Conservation (phyloP, 208 protist species). For the Crithidia acanthocephali region DNA sequence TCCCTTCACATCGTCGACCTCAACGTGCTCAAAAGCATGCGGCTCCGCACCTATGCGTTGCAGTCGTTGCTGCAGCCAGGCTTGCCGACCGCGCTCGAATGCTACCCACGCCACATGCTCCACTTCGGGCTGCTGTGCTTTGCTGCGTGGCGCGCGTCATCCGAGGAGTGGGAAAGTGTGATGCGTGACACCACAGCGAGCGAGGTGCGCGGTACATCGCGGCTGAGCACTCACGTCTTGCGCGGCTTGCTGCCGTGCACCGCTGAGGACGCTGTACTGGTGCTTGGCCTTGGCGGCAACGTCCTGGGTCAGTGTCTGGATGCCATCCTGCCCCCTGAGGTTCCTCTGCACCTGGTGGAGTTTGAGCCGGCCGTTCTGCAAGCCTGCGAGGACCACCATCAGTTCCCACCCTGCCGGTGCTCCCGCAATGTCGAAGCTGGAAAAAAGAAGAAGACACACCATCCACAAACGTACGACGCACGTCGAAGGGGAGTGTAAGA, state of each 20-base stretch:
- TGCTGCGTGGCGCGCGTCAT: slow-evolving; percentile 45
- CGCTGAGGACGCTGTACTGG: slow-evolving; percentile 47
- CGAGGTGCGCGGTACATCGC: neutral
- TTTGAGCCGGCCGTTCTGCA: slow-evolving; percentile 74
- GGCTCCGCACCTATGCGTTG: slow-evolving; percentile 51
- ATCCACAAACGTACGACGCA: neutral
- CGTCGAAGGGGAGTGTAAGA: too few relatives aligned
- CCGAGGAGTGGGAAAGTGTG: neutral
- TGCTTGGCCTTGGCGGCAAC: slow-evolving; percentile 83
- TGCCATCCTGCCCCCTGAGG: slow-evolving; percentile 37
- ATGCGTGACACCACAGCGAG: neutral
- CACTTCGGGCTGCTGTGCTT: slow-evolving; percentile 69
- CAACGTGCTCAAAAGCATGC: slow-evolving; percentile 23
- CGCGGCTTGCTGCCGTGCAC: slow-evolving; percentile 25
- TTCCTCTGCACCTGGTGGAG: slow-evolving; percentile 79
- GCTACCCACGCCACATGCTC: slow-evolving; percentile 82
- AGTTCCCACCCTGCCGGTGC: slow-evolving; percentile 41
- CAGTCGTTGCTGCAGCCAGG: slow-evolving; percentile 71
- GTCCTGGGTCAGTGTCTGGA: slow-evolving; percentile 81
- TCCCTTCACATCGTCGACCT: slow-evolving; percentile 62
- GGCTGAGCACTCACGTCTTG: neutral
- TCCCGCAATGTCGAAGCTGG: too few relatives aligned
- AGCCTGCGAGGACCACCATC: slow-evolving; percentile 45
- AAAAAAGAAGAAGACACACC: too few relatives aligned
- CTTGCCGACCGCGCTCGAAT: slow-evolving; percentile 48